These are phyloP conservation scores for Beauveria caledonica DNA, from an alignment of 2,329 filamentous ascomycete genomes.

Conservation along the genomic window DNA sequence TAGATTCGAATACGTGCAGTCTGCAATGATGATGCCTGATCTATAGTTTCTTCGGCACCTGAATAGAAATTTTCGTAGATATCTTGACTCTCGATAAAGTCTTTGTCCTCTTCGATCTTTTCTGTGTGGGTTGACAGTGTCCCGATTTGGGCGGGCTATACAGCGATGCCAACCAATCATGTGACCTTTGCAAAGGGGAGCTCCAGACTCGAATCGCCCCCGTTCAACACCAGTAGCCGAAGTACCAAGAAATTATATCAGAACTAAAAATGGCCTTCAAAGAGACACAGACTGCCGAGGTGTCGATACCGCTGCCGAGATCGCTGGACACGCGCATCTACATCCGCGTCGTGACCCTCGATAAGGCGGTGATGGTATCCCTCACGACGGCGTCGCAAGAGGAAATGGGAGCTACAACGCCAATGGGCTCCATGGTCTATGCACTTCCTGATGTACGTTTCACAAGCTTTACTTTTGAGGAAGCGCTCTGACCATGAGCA, in stretches of 20 bases:
- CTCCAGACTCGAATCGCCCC: background rate
- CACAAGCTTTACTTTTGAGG: background rate
- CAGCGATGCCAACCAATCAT: conserved; percentile 3
- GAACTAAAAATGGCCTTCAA: conserved; percentile 18
- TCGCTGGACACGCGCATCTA: conserved; percentile 54
- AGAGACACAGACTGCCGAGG: conserved; percentile 24
- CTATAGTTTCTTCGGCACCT: no score
- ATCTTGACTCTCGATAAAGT: background rate
- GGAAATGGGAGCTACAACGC: conserved; percentile 39
- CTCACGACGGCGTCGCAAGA: conserved; percentile 50
- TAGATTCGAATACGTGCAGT: background rate
- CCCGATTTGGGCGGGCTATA: background rate
- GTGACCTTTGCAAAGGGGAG: conserved; percentile 1
- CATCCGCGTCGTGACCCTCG: conserved; percentile 48
- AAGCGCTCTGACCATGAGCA: conserved; percentile 18
- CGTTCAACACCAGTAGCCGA: background rate
- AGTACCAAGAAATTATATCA: background rate
- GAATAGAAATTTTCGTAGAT: background rate
- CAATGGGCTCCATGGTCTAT: conserved; percentile 87
- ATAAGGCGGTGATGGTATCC: conserved; percentile 52
- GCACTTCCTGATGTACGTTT: conserved; percentile 73
- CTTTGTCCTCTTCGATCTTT: background rate
- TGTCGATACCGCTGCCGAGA: conserved; percentile 53
- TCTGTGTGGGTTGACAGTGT: conserved; percentile 5
- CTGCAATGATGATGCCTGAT: background rate